phyloP scores from a whole-genome alignment of 148 eudicot genomes.

The Pouteria glomerata region DNA sequence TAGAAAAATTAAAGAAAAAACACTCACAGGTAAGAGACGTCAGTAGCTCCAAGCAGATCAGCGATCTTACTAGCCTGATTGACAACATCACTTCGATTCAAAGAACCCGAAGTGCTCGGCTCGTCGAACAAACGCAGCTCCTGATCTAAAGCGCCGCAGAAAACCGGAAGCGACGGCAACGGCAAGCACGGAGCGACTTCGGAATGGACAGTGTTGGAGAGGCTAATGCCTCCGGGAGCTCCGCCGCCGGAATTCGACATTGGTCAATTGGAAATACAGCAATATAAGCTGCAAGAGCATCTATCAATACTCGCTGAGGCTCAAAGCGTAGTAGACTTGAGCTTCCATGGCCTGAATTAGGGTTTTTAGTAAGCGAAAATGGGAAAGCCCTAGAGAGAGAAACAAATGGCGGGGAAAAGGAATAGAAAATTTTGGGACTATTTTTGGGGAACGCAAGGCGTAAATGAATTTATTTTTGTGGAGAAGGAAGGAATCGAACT shows the following conservation, averaged over 20 bases:
- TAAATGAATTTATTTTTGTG: too few relatives aligned
- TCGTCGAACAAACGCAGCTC: constrained; percentile 62
- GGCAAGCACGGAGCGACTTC: constrained; percentile 92
- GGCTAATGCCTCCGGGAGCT: constrained; percentile 60
- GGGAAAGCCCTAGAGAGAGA: constrained; percentile 26
- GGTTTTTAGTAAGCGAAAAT: constrained; percentile 4
- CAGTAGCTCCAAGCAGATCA: constrained; percentile 65
- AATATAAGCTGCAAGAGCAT: too few relatives aligned
- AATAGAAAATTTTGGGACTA: too few relatives aligned
- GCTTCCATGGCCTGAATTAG: background rate
- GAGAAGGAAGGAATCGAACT: background rate
- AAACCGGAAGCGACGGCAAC: constrained; percentile 81
- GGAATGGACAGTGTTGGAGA: constrained; percentile 73
- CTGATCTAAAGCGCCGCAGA: constrained; percentile 71
- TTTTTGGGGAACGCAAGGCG: too few relatives aligned
- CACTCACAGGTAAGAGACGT: constrained; percentile 87
- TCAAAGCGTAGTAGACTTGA: background rate
- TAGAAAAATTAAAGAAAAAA: too few relatives aligned
- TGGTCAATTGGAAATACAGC: background rate
- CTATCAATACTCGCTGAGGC: too few relatives aligned
- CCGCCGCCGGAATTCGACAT: constrained; percentile 35
- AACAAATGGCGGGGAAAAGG: constrained; percentile 31
- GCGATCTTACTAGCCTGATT: constrained; percentile 61
- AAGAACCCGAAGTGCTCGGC: constrained; percentile 24
- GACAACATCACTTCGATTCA: constrained; percentile 47